Evolutionary conservation across 176 grass and related monocot species (phyloP).

Genomic region (Rhynchospora pubera): DNA sequence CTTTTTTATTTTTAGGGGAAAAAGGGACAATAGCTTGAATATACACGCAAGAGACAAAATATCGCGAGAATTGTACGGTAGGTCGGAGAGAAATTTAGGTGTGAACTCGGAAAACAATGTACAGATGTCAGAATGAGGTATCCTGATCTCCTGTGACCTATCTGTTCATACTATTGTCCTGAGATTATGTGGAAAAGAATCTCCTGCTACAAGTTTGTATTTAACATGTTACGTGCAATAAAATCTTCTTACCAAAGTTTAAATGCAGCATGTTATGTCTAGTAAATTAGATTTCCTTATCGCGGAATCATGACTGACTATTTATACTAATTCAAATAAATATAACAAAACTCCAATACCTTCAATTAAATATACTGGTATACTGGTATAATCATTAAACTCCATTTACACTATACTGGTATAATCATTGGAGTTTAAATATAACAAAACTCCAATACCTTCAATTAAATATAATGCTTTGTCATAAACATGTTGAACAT

Average conservation of each 20-base stretch:
- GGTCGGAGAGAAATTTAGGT: background rate
- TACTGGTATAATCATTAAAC: too few species aligned
- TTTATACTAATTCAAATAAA: background rate
- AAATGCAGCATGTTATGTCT: background rate
- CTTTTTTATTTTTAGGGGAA: too few species aligned
- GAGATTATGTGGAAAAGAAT: background rate
- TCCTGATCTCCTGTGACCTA: too few species aligned
- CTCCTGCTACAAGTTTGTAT: too few species aligned
- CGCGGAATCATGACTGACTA: background rate
- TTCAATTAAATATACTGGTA: too few species aligned
- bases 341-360: too few species aligned
- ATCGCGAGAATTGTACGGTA: background rate
- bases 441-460: background rate
- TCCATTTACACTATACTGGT: too few species aligned
- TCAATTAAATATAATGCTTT: background rate
- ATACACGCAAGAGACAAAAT: background rate
- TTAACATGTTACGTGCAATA: too few species aligned
- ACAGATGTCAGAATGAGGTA: background rate
- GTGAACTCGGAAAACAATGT: slow-evolving; percentile 22
- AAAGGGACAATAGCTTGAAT: background rate
- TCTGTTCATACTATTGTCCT: background rate
- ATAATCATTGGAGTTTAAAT: too few species aligned
- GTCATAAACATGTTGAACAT: background rate
- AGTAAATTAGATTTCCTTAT: background rate
- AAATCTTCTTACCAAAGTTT: too few species aligned